phyloP scores from a whole-genome alignment of 2,329 filamentous ascomycete species.

The Trichoderma sp. region DNA sequence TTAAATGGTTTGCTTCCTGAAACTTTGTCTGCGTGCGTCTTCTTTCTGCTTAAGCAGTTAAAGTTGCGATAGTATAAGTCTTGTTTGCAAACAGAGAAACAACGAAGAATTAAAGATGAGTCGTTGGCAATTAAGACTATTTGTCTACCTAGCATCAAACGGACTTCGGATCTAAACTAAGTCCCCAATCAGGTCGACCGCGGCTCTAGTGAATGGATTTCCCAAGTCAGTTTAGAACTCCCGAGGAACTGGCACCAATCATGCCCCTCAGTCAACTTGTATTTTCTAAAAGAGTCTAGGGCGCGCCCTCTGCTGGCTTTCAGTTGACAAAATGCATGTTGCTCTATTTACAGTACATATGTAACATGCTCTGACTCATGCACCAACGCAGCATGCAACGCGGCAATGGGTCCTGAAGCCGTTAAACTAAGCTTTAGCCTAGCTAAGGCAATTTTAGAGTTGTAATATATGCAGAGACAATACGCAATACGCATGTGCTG shows the following conservation, averaged over 20 bases:
- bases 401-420: too few relatives aligned
- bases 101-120: neutral
- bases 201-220: neutral
- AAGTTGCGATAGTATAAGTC: too few relatives aligned
- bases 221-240: neutral
- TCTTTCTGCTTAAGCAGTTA: neutral
- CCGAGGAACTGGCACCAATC: neutral
- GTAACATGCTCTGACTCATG: too few relatives aligned
- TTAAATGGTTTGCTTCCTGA: neutral
- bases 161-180: neutral
- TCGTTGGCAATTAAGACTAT: neutral
- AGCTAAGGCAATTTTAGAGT: neutral
- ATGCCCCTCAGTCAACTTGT: neutral
- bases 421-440: neutral
- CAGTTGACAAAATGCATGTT: too few relatives aligned
- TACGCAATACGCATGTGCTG: too few relatives aligned
- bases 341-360: too few relatives aligned
- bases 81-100: too few relatives aligned
- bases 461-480: neutral
- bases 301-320: neutral
- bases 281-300: neutral
- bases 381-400: too few relatives aligned
- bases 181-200: neutral
- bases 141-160: too few relatives aligned
- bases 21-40: neutral